Evolutionary conservation across 2,329 filamentous ascomycete genomes (phyloP).

Genomic region (Microdochium paspali): DNA sequence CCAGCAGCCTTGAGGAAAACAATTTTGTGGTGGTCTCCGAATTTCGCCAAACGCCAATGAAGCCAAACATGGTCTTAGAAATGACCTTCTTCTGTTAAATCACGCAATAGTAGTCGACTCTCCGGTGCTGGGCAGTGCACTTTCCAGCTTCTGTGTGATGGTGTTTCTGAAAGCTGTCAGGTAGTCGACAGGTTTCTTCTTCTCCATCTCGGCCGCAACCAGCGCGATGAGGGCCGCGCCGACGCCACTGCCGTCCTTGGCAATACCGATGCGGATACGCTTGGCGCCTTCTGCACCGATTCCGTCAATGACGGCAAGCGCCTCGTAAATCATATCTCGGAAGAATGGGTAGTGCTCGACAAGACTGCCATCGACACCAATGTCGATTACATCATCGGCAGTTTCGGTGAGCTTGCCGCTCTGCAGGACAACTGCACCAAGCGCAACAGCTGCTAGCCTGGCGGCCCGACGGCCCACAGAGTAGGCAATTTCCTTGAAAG

Average conservation of each 20-base stretch:
- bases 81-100: neutral
- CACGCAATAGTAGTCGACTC: slow-evolving; percentile 13
- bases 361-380: slow-evolving; percentile 89
- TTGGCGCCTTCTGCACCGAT: slow-evolving; percentile 73
- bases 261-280: slow-evolving; percentile 87
- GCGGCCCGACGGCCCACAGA: slow-evolving; percentile 86
- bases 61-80: neutral
- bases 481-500: slow-evolving; percentile 73
- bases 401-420: slow-evolving; percentile 59
- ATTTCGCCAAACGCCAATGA: neutral
- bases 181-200: slow-evolving; percentile 28
- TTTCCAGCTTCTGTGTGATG: slow-evolving; percentile 19
- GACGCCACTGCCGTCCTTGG: slow-evolving; percentile 93
- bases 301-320: slow-evolving; percentile 63
- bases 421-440: slow-evolving; percentile 75
- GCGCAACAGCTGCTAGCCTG: slow-evolving; percentile 76
- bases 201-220: slow-evolving; percentile 64
- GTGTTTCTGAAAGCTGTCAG: slow-evolving; percentile 30
- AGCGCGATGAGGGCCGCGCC: slow-evolving; percentile 91
- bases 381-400: slow-evolving; percentile 66
- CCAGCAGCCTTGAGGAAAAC: neutral
- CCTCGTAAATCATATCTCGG: slow-evolving; percentile 78
- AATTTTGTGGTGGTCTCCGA: slow-evolving; percentile 2
- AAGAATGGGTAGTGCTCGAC: slow-evolving; percentile 96
- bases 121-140: slow-evolving; percentile 10